These are phyloP conservation scores for Ophiostoma piceae DNA, from an alignment of 2,329 filamentous ascomycete genomes.

Conservation along the genomic window DNA sequence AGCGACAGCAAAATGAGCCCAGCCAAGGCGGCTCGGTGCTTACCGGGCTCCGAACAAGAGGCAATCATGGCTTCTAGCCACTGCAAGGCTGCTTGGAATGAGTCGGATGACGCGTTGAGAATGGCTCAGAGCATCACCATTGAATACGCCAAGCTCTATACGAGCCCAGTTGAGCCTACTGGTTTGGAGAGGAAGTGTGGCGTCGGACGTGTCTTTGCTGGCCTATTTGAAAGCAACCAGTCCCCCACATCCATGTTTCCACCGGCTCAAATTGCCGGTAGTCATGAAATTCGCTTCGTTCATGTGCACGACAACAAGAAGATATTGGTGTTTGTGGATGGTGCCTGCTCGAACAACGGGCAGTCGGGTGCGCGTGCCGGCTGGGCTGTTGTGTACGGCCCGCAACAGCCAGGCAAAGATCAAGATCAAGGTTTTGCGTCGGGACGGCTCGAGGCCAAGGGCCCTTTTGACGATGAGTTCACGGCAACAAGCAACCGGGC, in stretches of 20 bases:
- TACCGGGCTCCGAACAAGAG: neutral
- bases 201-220: neutral
- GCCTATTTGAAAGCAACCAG: neutral
- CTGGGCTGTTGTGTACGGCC: neutral
- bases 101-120: neutral
- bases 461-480: neutral
- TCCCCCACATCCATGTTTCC: neutral
- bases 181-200: neutral
- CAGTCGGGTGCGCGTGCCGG: neutral
- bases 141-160: neutral
- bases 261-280: neutral
- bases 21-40: neutral
- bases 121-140: neutral
- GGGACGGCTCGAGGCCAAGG: neutral
- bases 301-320: neutral
- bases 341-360: neutral
- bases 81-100: neutral
- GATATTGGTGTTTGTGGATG: neutral
- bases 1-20: neutral
- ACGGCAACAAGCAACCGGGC: neutral
- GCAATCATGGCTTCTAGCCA: neutral
- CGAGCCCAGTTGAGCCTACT: neutral
- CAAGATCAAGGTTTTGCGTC: neutral
- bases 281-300: neutral
- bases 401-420: neutral